phyloP scores from a whole-genome alignment of 2,329 filamentous ascomycete species.

The Ramularia endophylla region DNA sequence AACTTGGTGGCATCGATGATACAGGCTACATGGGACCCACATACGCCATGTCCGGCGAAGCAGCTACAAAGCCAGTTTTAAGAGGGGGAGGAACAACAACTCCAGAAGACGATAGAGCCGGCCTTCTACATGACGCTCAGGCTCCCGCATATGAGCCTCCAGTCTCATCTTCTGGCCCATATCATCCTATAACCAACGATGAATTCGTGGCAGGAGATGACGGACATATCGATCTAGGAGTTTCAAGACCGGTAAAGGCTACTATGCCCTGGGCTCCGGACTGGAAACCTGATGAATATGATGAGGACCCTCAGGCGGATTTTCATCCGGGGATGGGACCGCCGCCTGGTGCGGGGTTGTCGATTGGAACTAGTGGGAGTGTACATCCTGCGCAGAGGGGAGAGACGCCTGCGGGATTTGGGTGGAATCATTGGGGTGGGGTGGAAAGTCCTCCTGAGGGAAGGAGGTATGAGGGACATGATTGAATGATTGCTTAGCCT shows the following conservation, averaged over 20 bases:
- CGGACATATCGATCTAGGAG: slow-evolving; percentile 14
- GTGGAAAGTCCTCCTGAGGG: neutral
- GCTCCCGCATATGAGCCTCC: too few species aligned
- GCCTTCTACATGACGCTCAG: slow-evolving; percentile 21
- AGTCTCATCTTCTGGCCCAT: too few species aligned
- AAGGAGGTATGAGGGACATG: too few species aligned
- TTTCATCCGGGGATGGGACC: slow-evolving; percentile 23
- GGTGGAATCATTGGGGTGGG: slow-evolving; percentile 15
- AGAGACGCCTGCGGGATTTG: slow-evolving; percentile 4
- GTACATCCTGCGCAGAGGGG: slow-evolving; percentile 15
- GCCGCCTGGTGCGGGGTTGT: slow-evolving; percentile 7
- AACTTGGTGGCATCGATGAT: slow-evolving; percentile 9
- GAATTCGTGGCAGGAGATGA: neutral
- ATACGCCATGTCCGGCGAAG: neutral
- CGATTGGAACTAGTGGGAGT: slow-evolving; percentile 7
- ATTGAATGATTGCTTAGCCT: too few species aligned
- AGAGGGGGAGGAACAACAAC: slow-evolving; percentile 12
- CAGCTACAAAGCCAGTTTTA: too few species aligned
- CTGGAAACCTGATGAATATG: too few species aligned
- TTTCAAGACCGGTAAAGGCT: slow-evolving; percentile 1
- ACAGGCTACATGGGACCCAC: slow-evolving; percentile 18
- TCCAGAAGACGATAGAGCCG: slow-evolving; percentile 25
- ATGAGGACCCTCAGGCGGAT: slow-evolving; percentile 11
- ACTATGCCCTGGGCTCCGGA: too few species aligned
- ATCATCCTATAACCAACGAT: too few species aligned